Percentiles rank a stretch among this genome's conserved stretches.
Conservation (phyloP, 345 rosid species). For the Brassica juncea region DNA sequence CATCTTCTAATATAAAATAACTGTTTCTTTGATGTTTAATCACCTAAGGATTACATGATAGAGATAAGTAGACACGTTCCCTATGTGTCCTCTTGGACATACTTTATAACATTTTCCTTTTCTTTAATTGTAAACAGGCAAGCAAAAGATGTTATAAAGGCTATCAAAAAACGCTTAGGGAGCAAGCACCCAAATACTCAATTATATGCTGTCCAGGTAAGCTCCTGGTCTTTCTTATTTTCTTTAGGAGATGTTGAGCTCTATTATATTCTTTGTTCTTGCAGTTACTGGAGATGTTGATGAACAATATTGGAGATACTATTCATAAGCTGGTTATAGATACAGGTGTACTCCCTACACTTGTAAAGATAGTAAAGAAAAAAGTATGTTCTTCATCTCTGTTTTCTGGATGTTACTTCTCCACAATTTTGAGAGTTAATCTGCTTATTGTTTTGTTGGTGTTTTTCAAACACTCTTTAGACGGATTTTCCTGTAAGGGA, state of each 20-base stretch:
- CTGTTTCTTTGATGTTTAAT: conserved; percentile 3
- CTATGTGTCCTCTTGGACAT: background rate
- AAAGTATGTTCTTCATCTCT: conserved; percentile 51
- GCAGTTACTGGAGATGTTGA: conserved; percentile 94
- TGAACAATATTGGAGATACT: conserved; percentile 85
- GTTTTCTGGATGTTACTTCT: background rate
- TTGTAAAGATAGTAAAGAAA: conserved; percentile 92
- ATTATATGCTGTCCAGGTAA: conserved; percentile 78
- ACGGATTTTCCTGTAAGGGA: conserved; percentile 81
- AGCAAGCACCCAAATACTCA: conserved; percentile 66
- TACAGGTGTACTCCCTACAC: conserved; percentile 67
- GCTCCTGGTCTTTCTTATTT: conserved; percentile 15
- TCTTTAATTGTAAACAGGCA: conserved; percentile 51
- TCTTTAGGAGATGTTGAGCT: background rate
- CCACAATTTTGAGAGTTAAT: conserved; percentile 24
- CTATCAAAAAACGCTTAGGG: conserved; percentile 84
- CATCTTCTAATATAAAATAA: background rate
- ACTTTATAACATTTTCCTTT: background rate
- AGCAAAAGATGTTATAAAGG: conserved; percentile 82
- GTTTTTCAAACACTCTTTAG: conserved; percentile 44
- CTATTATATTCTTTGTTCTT: conserved; percentile 18
- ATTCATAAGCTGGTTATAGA: conserved; percentile 82
- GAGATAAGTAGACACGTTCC: background rate
- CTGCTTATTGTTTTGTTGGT: conserved; percentile 16
- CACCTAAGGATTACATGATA: background rate